Evolutionary conservation across 2,329 filamentous ascomycete species (phyloP).

Genomic region (Paecilomyces niveus): DNA sequence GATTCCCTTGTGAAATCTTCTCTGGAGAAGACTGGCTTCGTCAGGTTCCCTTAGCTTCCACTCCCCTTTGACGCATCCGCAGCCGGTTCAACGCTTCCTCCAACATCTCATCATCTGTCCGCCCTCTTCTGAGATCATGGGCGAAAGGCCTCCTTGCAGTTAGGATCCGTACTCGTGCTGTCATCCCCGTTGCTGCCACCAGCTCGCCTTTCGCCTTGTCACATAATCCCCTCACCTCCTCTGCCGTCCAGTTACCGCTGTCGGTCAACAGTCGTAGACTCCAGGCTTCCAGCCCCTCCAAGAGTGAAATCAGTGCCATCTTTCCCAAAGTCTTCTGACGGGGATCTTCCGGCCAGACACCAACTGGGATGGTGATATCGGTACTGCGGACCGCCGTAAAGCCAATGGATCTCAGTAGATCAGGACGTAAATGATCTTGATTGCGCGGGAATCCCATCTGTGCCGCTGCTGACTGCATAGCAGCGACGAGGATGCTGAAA

Average conservation of each 20-base stretch:
- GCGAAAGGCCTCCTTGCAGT: slow-evolving; percentile 23
- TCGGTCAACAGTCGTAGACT: slow-evolving; percentile 30
- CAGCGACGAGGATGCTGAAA: slow-evolving; percentile 24
- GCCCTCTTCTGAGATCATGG: neutral
- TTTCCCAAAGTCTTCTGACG: slow-evolving; percentile 31
- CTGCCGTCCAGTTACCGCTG: slow-evolving; percentile 23
- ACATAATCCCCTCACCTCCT: slow-evolving; percentile 29
- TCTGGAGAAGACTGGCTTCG: neutral
- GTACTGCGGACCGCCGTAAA: slow-evolving; percentile 37
- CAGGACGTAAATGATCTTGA: slow-evolving; percentile 35
- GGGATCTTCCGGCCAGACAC: slow-evolving; percentile 28
- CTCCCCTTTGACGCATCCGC: neutral
- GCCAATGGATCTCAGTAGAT: slow-evolving; percentile 35
- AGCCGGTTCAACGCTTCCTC: neutral
- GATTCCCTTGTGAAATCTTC: neutral
- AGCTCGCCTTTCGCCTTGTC: slow-evolving; percentile 31
- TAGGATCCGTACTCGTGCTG: slow-evolving; percentile 18
- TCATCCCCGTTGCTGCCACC: slow-evolving; percentile 18
- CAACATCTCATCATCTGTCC: neutral
- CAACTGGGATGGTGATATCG: slow-evolving; percentile 31
- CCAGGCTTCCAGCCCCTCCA: slow-evolving; percentile 34
- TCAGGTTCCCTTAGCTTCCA: neutral
- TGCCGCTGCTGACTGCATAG: slow-evolving; percentile 32
- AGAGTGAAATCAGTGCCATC: slow-evolving; percentile 32
- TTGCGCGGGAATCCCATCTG: slow-evolving; percentile 34